Percentiles rank a stretch among this genome's conserved stretches.
phyloP scores from a whole-genome alignment of 305 asterid species.

The Lippia alba region DNA sequence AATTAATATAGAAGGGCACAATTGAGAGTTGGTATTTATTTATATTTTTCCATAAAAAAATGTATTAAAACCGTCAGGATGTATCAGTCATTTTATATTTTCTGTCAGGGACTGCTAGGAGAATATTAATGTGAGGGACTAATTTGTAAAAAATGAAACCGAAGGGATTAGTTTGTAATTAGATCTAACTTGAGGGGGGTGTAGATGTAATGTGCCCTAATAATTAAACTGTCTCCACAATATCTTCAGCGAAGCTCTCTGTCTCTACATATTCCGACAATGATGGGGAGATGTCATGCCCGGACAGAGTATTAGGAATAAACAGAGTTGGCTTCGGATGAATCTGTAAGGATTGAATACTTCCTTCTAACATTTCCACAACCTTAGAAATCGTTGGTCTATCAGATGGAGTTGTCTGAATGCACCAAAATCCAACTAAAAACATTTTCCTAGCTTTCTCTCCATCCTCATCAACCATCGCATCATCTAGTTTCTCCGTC shows the following conservation, averaged over 20 bases:
- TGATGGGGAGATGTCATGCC: constrained; percentile 4
- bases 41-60: too few relatives aligned
- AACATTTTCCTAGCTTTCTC: constrained; percentile 30
- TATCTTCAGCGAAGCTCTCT: neutral
- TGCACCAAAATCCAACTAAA: constrained; percentile 43
- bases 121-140: too few relatives aligned
- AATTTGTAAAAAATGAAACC: too few relatives aligned
- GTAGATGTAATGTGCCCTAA: too few relatives aligned
- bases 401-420: constrained; percentile 40
- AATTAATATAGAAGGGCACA: too few relatives aligned
- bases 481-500: constrained; percentile 12
- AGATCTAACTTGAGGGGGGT: too few relatives aligned
- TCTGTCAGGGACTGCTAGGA: too few relatives aligned
- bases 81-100: too few relatives aligned
- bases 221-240: too few relatives aligned
- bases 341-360: constrained; percentile 30
- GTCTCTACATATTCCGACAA: neutral
- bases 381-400: constrained; percentile 44
- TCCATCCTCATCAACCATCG: constrained; percentile 16
- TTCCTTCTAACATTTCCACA: constrained; percentile 43
- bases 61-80: too few relatives aligned
- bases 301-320: neutral
- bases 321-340: constrained; percentile 39
- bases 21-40: too few relatives aligned
- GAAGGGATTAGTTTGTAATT: too few relatives aligned